Conservation (phyloP, 306 rosid genomes). For the Bauhinia variegata region DNA sequence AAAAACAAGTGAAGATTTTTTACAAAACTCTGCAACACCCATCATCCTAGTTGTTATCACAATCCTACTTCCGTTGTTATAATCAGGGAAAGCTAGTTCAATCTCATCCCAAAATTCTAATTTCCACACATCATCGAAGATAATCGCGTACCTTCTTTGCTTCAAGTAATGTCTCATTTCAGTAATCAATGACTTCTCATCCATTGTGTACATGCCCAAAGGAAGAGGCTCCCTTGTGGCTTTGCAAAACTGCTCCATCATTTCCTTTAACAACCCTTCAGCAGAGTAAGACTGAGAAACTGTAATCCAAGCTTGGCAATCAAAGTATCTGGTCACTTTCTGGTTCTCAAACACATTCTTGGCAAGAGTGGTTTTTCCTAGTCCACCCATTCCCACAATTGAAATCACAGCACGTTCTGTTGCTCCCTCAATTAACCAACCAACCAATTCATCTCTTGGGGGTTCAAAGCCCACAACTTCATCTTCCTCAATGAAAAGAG, state of each 20-base stretch:
- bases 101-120: constrained; percentile 9
- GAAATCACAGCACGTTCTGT: not conserved
- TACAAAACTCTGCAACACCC: constrained; percentile 15
- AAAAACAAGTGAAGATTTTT: not conserved
- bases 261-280: not conserved
- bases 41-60: constrained; percentile 22
- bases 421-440: not conserved
- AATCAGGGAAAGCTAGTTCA: not conserved
- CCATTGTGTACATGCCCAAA: not conserved
- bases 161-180: not conserved
- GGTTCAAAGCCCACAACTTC: constrained; percentile 15
- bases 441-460: constrained; percentile 1
- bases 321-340: not conserved
- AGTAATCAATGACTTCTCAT: not conserved
- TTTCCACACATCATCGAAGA: constrained; percentile 28
- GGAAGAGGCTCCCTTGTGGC: not conserved
- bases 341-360: not conserved
- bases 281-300: not conserved
- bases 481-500: not conserved
- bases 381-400: constrained; percentile 22
- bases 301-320: not conserved
- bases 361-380: constrained; percentile 16
- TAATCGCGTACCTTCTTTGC: not conserved
- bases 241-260: not conserved
- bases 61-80: not conserved